Base-by-base conservation (phyloP, 2,329 filamentous ascomycete species). In the Pseudopyricularia cyperi region DNA sequence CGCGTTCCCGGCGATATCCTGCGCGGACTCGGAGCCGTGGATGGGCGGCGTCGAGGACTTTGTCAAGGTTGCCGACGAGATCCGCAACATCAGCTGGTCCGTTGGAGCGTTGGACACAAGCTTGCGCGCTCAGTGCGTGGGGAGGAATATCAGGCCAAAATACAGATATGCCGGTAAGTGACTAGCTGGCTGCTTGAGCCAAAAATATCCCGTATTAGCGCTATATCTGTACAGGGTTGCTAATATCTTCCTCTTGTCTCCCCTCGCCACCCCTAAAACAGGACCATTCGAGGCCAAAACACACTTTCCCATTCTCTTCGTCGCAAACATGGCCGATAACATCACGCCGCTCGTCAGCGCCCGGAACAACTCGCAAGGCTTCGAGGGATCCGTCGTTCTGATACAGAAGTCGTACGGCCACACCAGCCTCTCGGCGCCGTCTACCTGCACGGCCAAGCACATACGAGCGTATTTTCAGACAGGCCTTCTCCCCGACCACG, bases 391-490 rank as follows among this genome's bases (percentile, higher is more conserved):
- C 0, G 65, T 67, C 0, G 63, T 77, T 6, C 58, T 77, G 30
- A 64, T 69, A n/a, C 72, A 75, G 55, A 71, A 76, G 39, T 70
- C 71, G 1, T 76, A 71, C 35, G 75, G 75, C 5, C 79, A 82
- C 55, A 78, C 74, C 7, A 69, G 67, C 14, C 59, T 73, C 4
- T 63, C 73, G 1, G 66, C 70, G 5, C 65, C 71, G 0, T 74
- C 71, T 1, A 61, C 62, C 0, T 76, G 73, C 56, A 73, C 71
- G 3, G 65, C 68, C 1, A 57, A 55, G n/a, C 56, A 67, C 17
- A 63, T 76, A 9, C 64, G 62, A 4, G 58, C 60, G 15, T 75
- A 76, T 55, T 74, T 76, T 57, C 68, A 73, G 55, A 56, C 70
- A 8, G 73, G 72, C 7, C 61, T 57, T 2, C 61, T 77, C 1